Conservation (phyloP, 345 rosid genomes). For the Ceriops zippeliana region DNA sequence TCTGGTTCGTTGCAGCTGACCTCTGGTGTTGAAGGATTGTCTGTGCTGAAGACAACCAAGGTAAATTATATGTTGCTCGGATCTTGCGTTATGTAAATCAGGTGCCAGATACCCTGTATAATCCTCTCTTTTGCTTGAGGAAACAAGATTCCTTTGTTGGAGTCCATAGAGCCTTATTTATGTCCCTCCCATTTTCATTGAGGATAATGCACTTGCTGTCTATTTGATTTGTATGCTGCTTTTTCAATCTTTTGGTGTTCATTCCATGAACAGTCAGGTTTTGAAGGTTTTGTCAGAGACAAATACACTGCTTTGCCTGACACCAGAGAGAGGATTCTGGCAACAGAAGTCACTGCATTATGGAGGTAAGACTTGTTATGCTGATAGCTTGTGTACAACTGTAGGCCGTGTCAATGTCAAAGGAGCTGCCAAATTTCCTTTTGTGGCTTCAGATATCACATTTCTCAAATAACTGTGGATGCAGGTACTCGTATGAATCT, state of each 20-base stretch:
- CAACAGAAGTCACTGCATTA: conserved; percentile 80
- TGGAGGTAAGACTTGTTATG: conserved; percentile 59
- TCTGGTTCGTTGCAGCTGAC: conserved; percentile 58
- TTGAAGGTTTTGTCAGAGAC: conserved; percentile 87
- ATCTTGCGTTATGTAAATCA: not conserved
- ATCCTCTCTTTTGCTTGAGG: not conserved
- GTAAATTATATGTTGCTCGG: conserved; percentile 31
- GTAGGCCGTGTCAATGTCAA: too few relatives aligned
- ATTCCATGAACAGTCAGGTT: conserved; percentile 76
- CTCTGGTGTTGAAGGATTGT: conserved; percentile 69
- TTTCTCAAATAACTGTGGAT: conserved; percentile 24
- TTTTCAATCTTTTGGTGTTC: conserved; percentile 7
- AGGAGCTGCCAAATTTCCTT: too few relatives aligned
- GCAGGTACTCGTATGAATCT: conserved; percentile 75
- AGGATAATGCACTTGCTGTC: not conserved
- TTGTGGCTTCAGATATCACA: not conserved
- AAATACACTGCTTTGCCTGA: conserved; percentile 84
- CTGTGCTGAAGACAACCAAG: conserved; percentile 88
- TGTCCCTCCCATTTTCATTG: not conserved
- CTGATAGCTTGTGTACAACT: too few relatives aligned
- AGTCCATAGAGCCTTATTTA: not conserved
- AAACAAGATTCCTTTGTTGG: not conserved
- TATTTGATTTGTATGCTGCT: conserved; percentile 11
- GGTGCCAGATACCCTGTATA: conserved; percentile 2
- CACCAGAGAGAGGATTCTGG: conserved; percentile 82